These are phyloP conservation scores for Phytophthora boehmeriae DNA, from an alignment of 352 stramenopile species.

Conservation along the genomic window DNA sequence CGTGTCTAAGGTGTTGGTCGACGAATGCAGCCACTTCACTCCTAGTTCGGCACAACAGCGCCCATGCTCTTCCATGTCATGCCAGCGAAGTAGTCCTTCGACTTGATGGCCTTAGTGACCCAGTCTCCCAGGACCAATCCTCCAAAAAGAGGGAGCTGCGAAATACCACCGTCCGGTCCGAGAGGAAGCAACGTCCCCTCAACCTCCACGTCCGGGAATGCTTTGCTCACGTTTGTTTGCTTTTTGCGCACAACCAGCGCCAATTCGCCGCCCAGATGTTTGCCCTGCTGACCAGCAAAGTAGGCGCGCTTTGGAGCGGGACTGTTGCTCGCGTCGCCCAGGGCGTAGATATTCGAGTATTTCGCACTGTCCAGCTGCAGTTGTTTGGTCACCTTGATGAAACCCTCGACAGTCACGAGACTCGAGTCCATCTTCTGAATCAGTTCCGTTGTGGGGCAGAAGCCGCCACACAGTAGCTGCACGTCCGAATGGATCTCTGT, in stretches of 20 bases:
- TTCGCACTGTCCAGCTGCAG: constrained; percentile 48
- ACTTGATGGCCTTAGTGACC: constrained; percentile 53
- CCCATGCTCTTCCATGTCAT: constrained; percentile 43
- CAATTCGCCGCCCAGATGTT: constrained; percentile 44
- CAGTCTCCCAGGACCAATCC: constrained; percentile 58
- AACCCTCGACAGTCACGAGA: constrained; percentile 41
- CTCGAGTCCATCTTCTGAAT: constrained; percentile 36
- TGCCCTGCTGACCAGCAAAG: constrained; percentile 47
- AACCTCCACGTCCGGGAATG: constrained; percentile 41
- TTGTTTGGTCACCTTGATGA: constrained; percentile 53
- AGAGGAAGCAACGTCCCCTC: constrained; percentile 48
- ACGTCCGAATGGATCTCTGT: constrained; percentile 54
- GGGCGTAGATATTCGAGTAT: constrained; percentile 55
- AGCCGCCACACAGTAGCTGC: constrained; percentile 47
- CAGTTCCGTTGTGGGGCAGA: constrained; percentile 44
- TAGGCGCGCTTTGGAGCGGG: constrained; percentile 47
- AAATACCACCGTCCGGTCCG: constrained; percentile 55
- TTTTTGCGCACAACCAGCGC: constrained; percentile 40
- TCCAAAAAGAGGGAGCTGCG: constrained; percentile 56
- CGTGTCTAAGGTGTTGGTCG: not conserved
- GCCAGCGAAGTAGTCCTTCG: constrained; percentile 49
- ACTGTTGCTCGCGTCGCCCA: constrained; percentile 58
- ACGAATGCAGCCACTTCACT: not conserved
- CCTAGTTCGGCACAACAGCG: constrained; percentile 36
- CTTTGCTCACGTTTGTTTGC: constrained; percentile 41